phyloP scores from a whole-genome alignment of 768 basidiomycete genomes.

The Erythrobasidium yunnanense region DNA sequence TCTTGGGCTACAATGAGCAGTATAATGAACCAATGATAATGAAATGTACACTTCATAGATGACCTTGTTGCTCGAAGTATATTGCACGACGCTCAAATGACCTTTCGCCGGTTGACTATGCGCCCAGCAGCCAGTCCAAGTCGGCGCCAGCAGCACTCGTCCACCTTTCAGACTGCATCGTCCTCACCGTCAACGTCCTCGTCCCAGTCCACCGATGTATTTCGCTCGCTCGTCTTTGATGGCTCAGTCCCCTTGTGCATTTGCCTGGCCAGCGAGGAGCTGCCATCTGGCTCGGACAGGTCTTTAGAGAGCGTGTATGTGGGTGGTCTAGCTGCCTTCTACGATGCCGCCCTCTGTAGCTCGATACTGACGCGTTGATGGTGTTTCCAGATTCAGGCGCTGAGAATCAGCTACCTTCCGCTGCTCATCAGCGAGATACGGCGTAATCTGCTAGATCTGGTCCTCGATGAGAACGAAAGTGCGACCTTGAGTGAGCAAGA shows the following conservation, averaged over 20 bases:
- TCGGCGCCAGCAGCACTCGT: conserved; percentile 13
- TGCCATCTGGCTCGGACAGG: conserved; percentile 22
- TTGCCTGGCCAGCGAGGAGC: conserved; percentile 5
- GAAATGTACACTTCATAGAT: no score
- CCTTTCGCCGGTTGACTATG: background rate
- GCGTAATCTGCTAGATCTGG: conserved; percentile 77
- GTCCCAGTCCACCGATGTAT: conserved; percentile 1
- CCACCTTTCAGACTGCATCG: background rate
- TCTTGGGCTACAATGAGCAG: background rate
- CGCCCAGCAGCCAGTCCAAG: conserved; percentile 1
- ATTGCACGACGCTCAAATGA: no score
- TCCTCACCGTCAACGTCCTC: background rate
- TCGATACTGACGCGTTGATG: conserved; percentile 32
- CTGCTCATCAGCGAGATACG: conserved; percentile 78
- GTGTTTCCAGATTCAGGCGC: conserved; percentile 51
- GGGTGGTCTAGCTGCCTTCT: background rate
- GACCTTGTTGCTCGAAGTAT: no score
- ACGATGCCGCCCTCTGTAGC: background rate
- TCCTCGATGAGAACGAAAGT: conserved; percentile 74
- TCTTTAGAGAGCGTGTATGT: conserved; percentile 17
- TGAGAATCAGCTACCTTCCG: conserved; percentile 85
- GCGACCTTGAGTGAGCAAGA: conserved; percentile 71
- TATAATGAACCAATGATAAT: no score
- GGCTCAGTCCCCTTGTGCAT: conserved; percentile 18
- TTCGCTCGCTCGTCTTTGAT: conserved; percentile 17